A percentile compares a stretch with the other conserved stretches of the same genome.
phyloP scores from a whole-genome alignment of 306 rosid species.

The Gastrolobium bilobum region DNA sequence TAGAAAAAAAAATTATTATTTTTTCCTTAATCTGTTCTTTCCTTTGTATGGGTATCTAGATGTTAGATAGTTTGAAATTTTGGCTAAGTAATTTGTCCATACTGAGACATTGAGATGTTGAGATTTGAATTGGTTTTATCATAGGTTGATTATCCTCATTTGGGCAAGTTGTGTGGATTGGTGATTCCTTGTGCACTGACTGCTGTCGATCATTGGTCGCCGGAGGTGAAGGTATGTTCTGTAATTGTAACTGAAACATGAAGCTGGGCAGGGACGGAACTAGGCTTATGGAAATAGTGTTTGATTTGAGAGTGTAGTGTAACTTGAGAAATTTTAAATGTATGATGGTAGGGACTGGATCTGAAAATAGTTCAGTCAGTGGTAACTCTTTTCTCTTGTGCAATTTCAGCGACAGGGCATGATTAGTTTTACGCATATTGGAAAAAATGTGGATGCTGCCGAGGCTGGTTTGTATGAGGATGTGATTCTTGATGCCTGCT shows the following conservation, averaged over 20 bases:
- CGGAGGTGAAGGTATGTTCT: slow-evolving; percentile 82
- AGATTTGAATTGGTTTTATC: slow-evolving; percentile 33
- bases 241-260: slow-evolving; percentile 34
- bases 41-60: too few species aligned
- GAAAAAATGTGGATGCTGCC: slow-evolving; percentile 68
- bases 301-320: slow-evolving; percentile 11
- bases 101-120: slow-evolving; percentile 34
- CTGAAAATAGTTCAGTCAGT: neutral
- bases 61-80: neutral
- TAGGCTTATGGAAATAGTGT: neutral
- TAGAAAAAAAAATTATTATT: neutral
- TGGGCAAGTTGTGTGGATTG: slow-evolving; percentile 74
- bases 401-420: slow-evolving; percentile 86
- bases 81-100: slow-evolving; percentile 27
- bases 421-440: slow-evolving; percentile 72
- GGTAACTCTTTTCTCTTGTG: slow-evolving; percentile 14
- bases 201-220: slow-evolving; percentile 93
- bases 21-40: too few species aligned
- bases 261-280: neutral
- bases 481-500: slow-evolving; percentile 95
- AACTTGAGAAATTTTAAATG: neutral
- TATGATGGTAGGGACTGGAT: slow-evolving; percentile 26
- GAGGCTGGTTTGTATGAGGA: slow-evolving; percentile 76
- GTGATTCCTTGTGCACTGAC: slow-evolving; percentile 92
- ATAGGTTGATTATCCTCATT: slow-evolving; percentile 82